A percentile compares a stretch with the other conserved stretches of the same genome.
Evolutionary conservation across 768 basidiomycete genomes (phyloP).

Genomic region (Phanerochaete sordida): DNA sequence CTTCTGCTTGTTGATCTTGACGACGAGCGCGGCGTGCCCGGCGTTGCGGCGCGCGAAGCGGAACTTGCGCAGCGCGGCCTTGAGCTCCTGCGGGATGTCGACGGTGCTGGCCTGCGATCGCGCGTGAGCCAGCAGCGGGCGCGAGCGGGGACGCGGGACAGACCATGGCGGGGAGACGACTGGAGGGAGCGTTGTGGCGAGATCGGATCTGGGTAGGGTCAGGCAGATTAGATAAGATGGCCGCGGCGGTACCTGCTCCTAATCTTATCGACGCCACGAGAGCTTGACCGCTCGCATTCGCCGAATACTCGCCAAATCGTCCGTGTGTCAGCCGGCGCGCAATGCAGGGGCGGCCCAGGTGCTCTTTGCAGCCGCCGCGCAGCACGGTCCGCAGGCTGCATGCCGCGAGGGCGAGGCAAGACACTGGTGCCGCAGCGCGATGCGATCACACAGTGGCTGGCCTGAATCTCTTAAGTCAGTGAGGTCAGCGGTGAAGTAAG

Average conservation of each 20-base stretch:
- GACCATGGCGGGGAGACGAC: not conserved
- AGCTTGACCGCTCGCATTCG: too few species aligned
- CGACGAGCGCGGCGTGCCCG: constrained; percentile 74
- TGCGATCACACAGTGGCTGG: too few species aligned
- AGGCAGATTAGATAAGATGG: not conserved
- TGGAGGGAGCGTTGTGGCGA: not conserved
- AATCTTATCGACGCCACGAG: not conserved
- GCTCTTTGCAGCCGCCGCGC: too few species aligned
- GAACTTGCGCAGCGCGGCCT: constrained; percentile 81
- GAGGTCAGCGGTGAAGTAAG: not conserved
- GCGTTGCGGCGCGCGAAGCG: constrained; percentile 61
- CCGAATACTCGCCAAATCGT: not conserved
- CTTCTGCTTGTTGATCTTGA: constrained; percentile 87
- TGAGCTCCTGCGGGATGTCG: constrained; percentile 79
- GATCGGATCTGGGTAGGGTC: not conserved
- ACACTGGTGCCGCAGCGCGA: not conserved
- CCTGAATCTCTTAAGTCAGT: too few species aligned
- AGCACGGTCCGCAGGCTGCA: too few species aligned
- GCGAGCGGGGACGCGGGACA: not conserved
- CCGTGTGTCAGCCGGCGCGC: not conserved
- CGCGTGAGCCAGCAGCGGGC: not conserved
- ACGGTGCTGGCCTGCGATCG: constrained; percentile 63
- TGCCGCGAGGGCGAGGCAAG: not conserved
- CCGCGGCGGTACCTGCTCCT: not conserved
- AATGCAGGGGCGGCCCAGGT: not conserved